These are phyloP conservation scores for Zarea fungicola DNA, from an alignment of 2,329 filamentous ascomycete species.

Conservation along the genomic window DNA sequence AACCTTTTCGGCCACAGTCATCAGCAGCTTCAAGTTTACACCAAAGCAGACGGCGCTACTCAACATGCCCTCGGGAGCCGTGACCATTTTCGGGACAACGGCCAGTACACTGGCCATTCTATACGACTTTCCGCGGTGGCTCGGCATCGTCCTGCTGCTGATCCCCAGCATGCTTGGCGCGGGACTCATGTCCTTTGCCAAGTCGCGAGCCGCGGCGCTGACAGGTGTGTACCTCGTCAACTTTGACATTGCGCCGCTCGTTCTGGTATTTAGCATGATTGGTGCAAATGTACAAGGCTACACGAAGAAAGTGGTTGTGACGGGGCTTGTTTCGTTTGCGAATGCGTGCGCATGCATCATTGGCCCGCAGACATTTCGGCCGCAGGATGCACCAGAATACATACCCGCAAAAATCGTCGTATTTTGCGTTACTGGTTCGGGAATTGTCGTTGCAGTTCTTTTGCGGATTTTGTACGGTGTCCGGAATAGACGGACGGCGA, in stretches of 20 bases:
- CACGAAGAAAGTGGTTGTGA: constrained; percentile 47
- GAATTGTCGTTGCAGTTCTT: constrained; percentile 28
- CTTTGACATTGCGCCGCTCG: constrained; percentile 47
- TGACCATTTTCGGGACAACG: constrained; percentile 19
- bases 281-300: constrained; percentile 43
- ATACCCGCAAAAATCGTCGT: constrained; percentile 50
- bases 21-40: constrained; percentile 30
- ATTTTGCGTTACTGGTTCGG: constrained; percentile 23
- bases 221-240: constrained; percentile 28
- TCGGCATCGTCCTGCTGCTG: constrained; percentile 21
- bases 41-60: constrained; percentile 39
- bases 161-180: constrained; percentile 21
- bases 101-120: constrained; percentile 21
- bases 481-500: constrained; percentile 32
- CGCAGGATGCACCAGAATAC: constrained; percentile 45
- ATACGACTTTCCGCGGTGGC: constrained; percentile 24
- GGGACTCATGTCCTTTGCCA: constrained; percentile 23
- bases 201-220: constrained; percentile 26
- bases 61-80: constrained; percentile 28
- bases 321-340: constrained; percentile 43
- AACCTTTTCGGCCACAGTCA: constrained; percentile 26
- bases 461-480: constrained; percentile 29
- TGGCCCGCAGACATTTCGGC: constrained; percentile 51
- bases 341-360: constrained; percentile 52
- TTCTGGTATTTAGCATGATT: constrained; percentile 46